Evolutionary conservation across 805 yeast genomes (phyloP).

Genomic region (Candida lessepsii): DNA sequence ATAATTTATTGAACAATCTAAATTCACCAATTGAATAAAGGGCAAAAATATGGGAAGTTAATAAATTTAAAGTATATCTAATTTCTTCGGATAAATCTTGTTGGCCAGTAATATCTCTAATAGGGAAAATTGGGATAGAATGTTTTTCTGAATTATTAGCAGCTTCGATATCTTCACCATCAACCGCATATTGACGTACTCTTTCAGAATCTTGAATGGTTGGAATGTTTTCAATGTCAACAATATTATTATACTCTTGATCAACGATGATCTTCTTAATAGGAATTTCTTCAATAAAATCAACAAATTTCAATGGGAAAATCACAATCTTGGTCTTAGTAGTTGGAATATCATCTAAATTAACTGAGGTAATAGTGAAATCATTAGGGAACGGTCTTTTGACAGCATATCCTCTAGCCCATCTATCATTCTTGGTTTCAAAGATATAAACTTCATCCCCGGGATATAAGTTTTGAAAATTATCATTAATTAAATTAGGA

Average conservation of each 20-base stretch:
- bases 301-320: conserved; percentile 58
- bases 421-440: conserved; percentile 57
- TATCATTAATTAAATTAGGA: conserved; percentile 34
- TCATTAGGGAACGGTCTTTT: conserved; percentile 70
- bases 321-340: conserved; percentile 52
- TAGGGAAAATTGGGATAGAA: conserved; percentile 53
- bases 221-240: conserved; percentile 25
- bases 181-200: conserved; percentile 23
- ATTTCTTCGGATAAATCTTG: conserved; percentile 51
- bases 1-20: conserved; percentile 56
- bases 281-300: conserved; percentile 43
- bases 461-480: conserved; percentile 56
- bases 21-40: conserved; percentile 72
- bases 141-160: background rate
- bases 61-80: conserved; percentile 52
- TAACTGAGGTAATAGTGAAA: conserved; percentile 58
- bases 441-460: conserved; percentile 80
- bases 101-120: conserved; percentile 38
- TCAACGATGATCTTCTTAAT: conserved; percentile 28
- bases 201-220: conserved; percentile 32
- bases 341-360: conserved; percentile 63
- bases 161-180: conserved; percentile 18
- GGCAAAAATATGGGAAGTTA: conserved; percentile 65
- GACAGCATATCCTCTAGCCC: conserved; percentile 80
- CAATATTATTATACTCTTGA: conserved; percentile 28